phyloP scores from a whole-genome alignment of 768 basidiomycete genomes.

The Termitomyces sp. region DNA sequence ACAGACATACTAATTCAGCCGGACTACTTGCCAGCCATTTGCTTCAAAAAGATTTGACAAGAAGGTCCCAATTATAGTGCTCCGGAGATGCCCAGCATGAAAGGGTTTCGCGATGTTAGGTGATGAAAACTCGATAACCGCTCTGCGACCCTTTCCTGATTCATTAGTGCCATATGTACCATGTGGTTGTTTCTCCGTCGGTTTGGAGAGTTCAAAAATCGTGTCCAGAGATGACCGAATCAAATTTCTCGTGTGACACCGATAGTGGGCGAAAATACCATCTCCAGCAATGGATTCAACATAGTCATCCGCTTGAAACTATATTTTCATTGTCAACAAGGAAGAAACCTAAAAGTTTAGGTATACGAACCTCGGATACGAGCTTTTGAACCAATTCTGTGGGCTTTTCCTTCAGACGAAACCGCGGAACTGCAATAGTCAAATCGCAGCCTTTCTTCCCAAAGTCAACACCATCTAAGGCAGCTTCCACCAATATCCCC shows the following conservation, averaged over 20 bases:
- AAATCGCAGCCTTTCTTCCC: slow-evolving; percentile 93
- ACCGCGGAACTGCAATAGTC: slow-evolving; percentile 72
- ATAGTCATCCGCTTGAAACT: too few species aligned
- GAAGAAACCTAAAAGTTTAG: not conserved
- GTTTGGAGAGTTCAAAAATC: slow-evolving; percentile 44
- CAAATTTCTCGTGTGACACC: not conserved
- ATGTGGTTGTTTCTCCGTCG: slow-evolving; percentile 31
- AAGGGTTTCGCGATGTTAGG: slow-evolving; percentile 98
- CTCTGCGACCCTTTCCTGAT: slow-evolving; percentile 70
- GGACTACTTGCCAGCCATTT: slow-evolving; percentile 83
- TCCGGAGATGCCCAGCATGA: slow-evolving; percentile 93
- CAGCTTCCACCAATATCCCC: slow-evolving; percentile 8
- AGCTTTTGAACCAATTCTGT: slow-evolving; percentile 1
- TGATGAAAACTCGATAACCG: slow-evolving; percentile 87
- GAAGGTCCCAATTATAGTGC: slow-evolving; percentile 95
- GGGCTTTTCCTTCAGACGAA: slow-evolving; percentile 6
- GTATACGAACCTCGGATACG: not conserved
- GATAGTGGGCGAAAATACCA: too few species aligned
- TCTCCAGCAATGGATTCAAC: too few species aligned
- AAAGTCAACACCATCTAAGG: slow-evolving; percentile 62
- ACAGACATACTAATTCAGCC: slow-evolving; percentile 64
- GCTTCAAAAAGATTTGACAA: slow-evolving; percentile 83
- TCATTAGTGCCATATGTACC: slow-evolving; percentile 78
- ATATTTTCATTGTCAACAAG: not conserved
- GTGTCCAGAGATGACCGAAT: slow-evolving; percentile 1